phyloP scores from a whole-genome alignment of 208 protist genomes.

The Trypanosoma grayi region DNA sequence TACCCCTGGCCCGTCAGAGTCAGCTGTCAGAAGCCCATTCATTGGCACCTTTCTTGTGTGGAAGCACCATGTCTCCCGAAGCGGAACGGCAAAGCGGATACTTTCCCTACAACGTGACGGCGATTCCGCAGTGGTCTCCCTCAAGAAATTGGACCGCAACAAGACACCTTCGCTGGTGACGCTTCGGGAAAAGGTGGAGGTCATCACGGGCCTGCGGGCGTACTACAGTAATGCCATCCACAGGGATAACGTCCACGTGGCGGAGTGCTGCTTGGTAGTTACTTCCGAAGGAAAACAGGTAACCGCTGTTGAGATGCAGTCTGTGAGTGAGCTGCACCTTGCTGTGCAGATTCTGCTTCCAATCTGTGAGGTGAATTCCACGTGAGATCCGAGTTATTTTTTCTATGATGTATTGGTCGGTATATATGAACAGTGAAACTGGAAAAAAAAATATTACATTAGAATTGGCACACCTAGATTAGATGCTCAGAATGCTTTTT shows the following conservation, averaged over 20 bases:
- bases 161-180: constrained; percentile 22
- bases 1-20: background rate
- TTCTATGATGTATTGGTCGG: too few relatives aligned
- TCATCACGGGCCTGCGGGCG: constrained; percentile 38
- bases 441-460: too few relatives aligned
- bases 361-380: background rate
- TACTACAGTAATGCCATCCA: constrained; percentile 59
- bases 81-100: constrained; percentile 35
- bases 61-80: constrained; percentile 68
- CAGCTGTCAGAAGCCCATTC: background rate
- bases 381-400: too few relatives aligned
- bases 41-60: constrained; percentile 32
- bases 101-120: constrained; percentile 27
- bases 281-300: constrained; percentile 42
- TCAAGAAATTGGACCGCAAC: constrained; percentile 20
- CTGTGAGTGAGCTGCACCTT: constrained; percentile 31
- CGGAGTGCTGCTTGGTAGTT: constrained; percentile 54
- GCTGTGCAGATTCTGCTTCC: constrained; percentile 24
- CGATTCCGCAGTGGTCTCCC: constrained; percentile 9
- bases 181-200: constrained; percentile 40
- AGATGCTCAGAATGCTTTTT: too few relatives aligned
- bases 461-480: too few relatives aligned
- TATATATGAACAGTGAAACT: too few relatives aligned
- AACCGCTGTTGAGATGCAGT: constrained; percentile 58
- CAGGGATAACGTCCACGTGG: constrained; percentile 31